Conservation (phyloP, 83 land plant genomes). For the Diphasiastrum complanatum region DNA sequence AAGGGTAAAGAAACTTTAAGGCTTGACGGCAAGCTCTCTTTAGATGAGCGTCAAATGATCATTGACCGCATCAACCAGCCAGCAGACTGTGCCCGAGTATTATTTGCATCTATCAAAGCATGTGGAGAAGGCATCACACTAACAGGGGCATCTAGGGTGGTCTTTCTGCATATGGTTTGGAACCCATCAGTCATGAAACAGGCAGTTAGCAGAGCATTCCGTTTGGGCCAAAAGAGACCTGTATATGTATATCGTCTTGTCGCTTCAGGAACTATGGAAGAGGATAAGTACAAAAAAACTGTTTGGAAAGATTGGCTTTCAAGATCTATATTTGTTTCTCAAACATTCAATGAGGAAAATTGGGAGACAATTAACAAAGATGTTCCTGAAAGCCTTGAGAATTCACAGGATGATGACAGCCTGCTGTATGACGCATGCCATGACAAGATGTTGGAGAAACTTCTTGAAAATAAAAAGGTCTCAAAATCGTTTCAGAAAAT, state of each 20-base stretch:
- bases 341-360: constrained; percentile 1
- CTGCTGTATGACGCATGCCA: too few species aligned
- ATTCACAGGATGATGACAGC: too few species aligned
- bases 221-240: constrained; percentile 54
- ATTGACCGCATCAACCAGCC: constrained; percentile 47
- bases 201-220: constrained; percentile 61
- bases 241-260: constrained; percentile 54
- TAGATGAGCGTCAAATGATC: constrained; percentile 30
- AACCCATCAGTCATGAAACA: constrained; percentile 60
- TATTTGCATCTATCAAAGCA: constrained; percentile 58
- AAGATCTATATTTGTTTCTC: constrained; percentile 43
- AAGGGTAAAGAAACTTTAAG: constrained; percentile 46
- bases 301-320: constrained; percentile 41
- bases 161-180: constrained; percentile 66
- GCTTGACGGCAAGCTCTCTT: constrained; percentile 38
- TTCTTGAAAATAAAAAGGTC: too few species aligned
- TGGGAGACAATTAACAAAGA: too few species aligned
- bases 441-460: too few species aligned
- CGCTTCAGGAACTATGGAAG: constrained; percentile 39
- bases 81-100: constrained; percentile 30
- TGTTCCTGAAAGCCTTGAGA: too few species aligned
- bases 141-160: constrained; percentile 66
- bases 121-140: constrained; percentile 61
- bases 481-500: too few species aligned
- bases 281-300: constrained; percentile 35